These are phyloP conservation scores for Emericellopsis cladophorae DNA, from an alignment of 2,329 filamentous ascomycete species.

Conservation along the genomic window DNA sequence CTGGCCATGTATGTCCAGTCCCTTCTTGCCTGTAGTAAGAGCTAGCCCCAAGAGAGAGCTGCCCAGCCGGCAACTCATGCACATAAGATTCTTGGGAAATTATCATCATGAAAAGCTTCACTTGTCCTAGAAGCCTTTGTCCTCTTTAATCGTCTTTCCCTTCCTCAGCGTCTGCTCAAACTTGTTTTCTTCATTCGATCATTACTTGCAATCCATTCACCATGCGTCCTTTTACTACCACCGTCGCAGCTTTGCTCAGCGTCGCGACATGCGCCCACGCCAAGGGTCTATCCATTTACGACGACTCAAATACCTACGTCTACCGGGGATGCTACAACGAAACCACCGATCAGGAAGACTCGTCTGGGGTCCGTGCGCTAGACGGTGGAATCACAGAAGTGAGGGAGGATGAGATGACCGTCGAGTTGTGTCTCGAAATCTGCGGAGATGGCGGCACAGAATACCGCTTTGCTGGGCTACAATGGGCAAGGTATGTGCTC, in stretches of 20 bases:
- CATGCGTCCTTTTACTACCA: too few relatives aligned
- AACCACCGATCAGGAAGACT: slow-evolving; percentile 29
- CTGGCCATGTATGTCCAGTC: too few relatives aligned
- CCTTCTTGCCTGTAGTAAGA: too few relatives aligned
- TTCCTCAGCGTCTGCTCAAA: too few relatives aligned
- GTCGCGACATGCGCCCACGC: slow-evolving; percentile 3
- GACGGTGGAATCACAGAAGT: slow-evolving; percentile 27
- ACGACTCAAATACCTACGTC: slow-evolving; percentile 22
- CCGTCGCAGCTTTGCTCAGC: neutral
- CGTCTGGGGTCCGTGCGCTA: slow-evolving; percentile 22
- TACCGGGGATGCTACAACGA: slow-evolving; percentile 50
- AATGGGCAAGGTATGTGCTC: slow-evolving; percentile 30
- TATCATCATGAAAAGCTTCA: too few relatives aligned
- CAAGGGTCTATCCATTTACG: slow-evolving; percentile 17
- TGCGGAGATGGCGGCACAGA: slow-evolving; percentile 26
- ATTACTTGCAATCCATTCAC: too few relatives aligned
- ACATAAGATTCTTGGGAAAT: too few relatives aligned
- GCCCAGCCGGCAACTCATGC: too few relatives aligned
- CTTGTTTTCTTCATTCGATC: too few relatives aligned
- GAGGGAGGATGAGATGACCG: slow-evolving; percentile 34
- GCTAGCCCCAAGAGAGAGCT: too few relatives aligned
- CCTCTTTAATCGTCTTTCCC: too few relatives aligned
- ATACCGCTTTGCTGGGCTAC: slow-evolving; percentile 39
- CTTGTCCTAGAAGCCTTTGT: too few relatives aligned
- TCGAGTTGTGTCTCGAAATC: slow-evolving; percentile 34